Evolutionary conservation across 805 yeast species (phyloP).

Genomic region (Saturnispora serradocipensis): DNA sequence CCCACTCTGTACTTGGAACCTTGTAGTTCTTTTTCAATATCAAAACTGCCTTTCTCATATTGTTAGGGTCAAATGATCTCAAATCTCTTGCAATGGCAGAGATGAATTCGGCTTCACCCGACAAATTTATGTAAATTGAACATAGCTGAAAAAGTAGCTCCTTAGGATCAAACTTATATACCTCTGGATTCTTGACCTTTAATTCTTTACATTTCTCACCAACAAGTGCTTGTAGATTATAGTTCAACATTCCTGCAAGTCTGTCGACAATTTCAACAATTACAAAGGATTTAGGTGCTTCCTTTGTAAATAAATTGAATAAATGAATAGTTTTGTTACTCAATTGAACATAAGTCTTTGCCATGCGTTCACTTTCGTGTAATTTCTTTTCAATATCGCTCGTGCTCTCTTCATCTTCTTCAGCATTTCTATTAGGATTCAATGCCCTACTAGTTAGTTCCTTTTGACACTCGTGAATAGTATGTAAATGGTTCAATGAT

Average conservation of each 20-base stretch:
- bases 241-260: constrained; percentile 91
- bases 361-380: constrained; percentile 59
- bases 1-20: constrained; percentile 38
- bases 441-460: constrained; percentile 44
- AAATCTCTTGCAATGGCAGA: constrained; percentile 82
- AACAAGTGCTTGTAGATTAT: constrained; percentile 82
- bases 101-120: constrained; percentile 55
- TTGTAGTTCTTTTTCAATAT: constrained; percentile 53
- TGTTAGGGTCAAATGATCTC: constrained; percentile 67
- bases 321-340: constrained; percentile 75
- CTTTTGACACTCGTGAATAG: constrained; percentile 65
- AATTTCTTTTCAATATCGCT: constrained; percentile 55
- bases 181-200: constrained; percentile 75
- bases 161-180: constrained; percentile 76
- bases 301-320: constrained; percentile 72
- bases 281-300: constrained; percentile 78
- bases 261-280: constrained; percentile 88
- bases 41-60: constrained; percentile 61
- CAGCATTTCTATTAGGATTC: constrained; percentile 21
- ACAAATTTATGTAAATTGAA: constrained; percentile 66
- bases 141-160: constrained; percentile 58
- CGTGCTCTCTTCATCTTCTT: constrained; percentile 40
- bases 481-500: constrained; percentile 67
- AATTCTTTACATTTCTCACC: constrained; percentile 91
- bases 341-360: constrained; percentile 72